Conservation (phyloP, 441 rosid species). For the Aleurites moluccanus region DNA sequence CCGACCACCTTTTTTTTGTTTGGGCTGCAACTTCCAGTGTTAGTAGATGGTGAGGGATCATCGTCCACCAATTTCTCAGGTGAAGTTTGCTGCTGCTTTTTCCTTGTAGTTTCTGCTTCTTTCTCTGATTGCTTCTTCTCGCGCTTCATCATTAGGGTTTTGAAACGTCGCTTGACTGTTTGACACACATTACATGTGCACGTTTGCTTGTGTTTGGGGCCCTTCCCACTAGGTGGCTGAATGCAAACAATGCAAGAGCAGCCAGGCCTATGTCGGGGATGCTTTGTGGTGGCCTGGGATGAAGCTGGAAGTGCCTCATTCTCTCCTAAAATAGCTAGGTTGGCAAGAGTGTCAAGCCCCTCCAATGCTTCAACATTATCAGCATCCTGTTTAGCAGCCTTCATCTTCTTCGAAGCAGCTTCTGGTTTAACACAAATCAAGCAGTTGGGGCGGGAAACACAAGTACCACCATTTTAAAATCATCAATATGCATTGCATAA, state of each 20-base stretch:
- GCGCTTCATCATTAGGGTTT: slow-evolving; percentile 82
- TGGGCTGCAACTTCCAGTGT: slow-evolving; percentile 45
- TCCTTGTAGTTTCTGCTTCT: slow-evolving; percentile 50
- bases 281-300: slow-evolving; percentile 82
- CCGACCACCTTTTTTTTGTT: slow-evolving; percentile 36
- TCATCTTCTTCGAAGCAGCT: slow-evolving; percentile 57
- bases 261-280: slow-evolving; percentile 95
- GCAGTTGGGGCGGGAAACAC: slow-evolving; percentile 18
- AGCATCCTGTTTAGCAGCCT: slow-evolving; percentile 48
- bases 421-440: slow-evolving; percentile 21
- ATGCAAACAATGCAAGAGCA: slow-evolving; percentile 98
- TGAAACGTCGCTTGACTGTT: slow-evolving; percentile 94
- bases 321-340: slow-evolving; percentile 83
- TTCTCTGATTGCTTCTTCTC: slow-evolving; percentile 73
- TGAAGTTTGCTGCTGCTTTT: slow-evolving; percentile 37
- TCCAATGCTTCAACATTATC: slow-evolving; percentile 53
- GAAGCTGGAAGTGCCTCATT: slow-evolving; percentile 51
- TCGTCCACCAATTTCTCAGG: slow-evolving; percentile 48
- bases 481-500: slow-evolving; percentile 3
- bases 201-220: slow-evolving; percentile 78
- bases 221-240: slow-evolving; percentile 98
- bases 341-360: slow-evolving; percentile 89
- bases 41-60: slow-evolving; percentile 38
- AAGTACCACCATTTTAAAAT: slow-evolving; percentile 19
- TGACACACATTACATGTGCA: slow-evolving; percentile 85